A percentile compares a stretch with the other conserved stretches of the same genome.
Evolutionary conservation across 2,329 filamentous ascomycete genomes (phyloP).

Genomic region (Hypoxylon rubiginosum): DNA sequence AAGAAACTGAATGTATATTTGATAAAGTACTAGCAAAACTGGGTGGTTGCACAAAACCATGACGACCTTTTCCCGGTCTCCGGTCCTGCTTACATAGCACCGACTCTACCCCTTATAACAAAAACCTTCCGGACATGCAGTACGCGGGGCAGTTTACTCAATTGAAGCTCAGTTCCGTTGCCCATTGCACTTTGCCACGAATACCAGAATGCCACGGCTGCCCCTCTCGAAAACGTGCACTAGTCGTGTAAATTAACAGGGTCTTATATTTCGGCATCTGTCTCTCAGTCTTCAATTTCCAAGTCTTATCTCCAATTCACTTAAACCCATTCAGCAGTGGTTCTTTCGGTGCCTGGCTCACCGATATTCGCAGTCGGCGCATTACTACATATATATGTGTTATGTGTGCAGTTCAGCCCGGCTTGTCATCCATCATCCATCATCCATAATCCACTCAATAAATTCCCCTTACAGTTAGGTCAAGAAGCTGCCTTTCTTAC

Average conservation of each 20-base stretch:
- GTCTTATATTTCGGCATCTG: constrained; percentile 36
- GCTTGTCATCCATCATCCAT: too few species aligned
- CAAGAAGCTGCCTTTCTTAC: constrained; percentile 3
- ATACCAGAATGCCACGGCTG: constrained; percentile 36
- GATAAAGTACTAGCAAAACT: too few species aligned
- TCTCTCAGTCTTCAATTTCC: neutral
- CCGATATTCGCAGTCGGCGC: constrained; percentile 12
- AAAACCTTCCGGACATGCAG: constrained; percentile 15
- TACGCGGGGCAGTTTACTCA: constrained; percentile 25
- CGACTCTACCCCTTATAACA: neutral
- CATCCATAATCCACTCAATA: constrained; percentile 11
- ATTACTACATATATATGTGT: too few species aligned
- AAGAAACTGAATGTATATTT: too few species aligned
- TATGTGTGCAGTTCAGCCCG: neutral
- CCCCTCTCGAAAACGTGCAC: constrained; percentile 40
- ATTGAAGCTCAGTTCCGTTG: constrained; percentile 23
- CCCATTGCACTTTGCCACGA: too few species aligned
- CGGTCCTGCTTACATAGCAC: constrained; percentile 16
- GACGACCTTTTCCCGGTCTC: constrained; percentile 24
- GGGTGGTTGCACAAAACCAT: constrained; percentile 1
- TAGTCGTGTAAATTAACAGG: constrained; percentile 25
- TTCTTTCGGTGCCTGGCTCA: constrained; percentile 15
- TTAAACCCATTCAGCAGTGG: neutral
- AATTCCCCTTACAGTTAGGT: constrained; percentile 7
- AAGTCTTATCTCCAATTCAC: neutral